Evolutionary conservation across 164 flowering plant genomes (phyloP).

Genomic region (Magnolia officinalis): DNA sequence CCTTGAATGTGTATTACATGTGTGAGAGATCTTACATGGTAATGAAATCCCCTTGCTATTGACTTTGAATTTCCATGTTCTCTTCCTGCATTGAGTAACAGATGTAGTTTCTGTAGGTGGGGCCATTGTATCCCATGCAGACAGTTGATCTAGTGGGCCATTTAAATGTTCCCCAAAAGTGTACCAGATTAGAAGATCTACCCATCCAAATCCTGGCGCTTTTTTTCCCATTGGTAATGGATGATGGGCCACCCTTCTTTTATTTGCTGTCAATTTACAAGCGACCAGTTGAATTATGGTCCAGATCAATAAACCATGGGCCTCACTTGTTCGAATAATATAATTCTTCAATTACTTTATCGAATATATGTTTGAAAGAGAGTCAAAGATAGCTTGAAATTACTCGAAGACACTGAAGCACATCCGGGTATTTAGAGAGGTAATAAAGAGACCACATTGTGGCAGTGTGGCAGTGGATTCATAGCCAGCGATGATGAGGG

Average conservation of each 20-base stretch:
- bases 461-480: constrained; percentile 39
- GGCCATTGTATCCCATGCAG: too few species aligned
- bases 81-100: constrained; percentile 35
- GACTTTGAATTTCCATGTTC: constrained; percentile 25
- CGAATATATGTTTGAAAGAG: background rate
- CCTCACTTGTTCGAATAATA: too few species aligned
- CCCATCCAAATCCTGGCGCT: too few species aligned
- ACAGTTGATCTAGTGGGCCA: too few species aligned
- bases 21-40: constrained; percentile 35
- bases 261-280: too few species aligned
- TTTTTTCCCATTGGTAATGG: too few species aligned
- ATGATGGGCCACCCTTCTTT: too few species aligned
- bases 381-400: background rate
- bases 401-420: constrained; percentile 44
- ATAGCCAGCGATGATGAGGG: constrained; percentile 45
- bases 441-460: constrained; percentile 50
- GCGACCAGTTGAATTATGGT: too few species aligned
- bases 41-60: constrained; percentile 30
- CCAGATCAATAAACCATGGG: too few species aligned
- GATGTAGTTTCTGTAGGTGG: too few species aligned
- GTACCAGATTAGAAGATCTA: too few species aligned
- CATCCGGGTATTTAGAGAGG: constrained; percentile 48
- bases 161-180: too few species aligned
- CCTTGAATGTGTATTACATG: constrained; percentile 46
- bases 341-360: background rate